phyloP scores from a whole-genome alignment of 345 rosid species.

The Moringa oleifera region DNA sequence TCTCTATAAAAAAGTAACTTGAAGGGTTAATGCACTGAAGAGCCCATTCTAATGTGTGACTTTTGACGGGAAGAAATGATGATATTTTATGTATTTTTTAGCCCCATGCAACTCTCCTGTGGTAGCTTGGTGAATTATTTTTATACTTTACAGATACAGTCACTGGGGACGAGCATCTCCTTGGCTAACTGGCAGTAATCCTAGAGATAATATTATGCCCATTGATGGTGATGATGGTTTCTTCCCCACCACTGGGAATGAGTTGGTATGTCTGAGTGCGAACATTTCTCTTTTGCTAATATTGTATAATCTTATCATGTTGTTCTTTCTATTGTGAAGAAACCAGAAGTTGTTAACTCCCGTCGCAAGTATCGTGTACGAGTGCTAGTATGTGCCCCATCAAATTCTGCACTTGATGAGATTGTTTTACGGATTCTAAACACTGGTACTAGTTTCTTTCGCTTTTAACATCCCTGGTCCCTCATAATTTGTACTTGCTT shows the following conservation, averaged over 20 bases:
- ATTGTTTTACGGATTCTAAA: constrained; percentile 78
- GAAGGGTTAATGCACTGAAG: neutral
- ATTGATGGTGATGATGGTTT: constrained; percentile 83
- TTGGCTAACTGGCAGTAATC: constrained; percentile 70
- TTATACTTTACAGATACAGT: constrained; percentile 39
- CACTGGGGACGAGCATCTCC: constrained; percentile 89
- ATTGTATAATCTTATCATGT: constrained; percentile 4
- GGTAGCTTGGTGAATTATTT: neutral
- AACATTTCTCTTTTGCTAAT: constrained; percentile 1
- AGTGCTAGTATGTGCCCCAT: constrained; percentile 93
- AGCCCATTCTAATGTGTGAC: neutral
- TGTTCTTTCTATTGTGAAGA: constrained; percentile 39
- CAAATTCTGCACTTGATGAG: constrained; percentile 99
- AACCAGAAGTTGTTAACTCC: constrained; percentile 78
- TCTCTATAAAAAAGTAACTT: too few relatives aligned
- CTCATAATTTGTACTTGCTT: too few relatives aligned
- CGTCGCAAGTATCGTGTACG: constrained; percentile 66
- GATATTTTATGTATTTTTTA: neutral
- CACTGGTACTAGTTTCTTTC: constrained; percentile 45
- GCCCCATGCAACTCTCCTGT: constrained; percentile 7
- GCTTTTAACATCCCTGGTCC: neutral
- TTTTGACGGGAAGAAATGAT: neutral
- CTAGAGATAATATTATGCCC: constrained; percentile 84
- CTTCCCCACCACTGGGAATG: constrained; percentile 86
- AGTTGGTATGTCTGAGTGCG: constrained; percentile 50